Percentiles rank a stretch among this genome's conserved stretches.
Conservation (phyloP, 768 basidiomycete genomes). For the Cystobasidium ongulense region DNA sequence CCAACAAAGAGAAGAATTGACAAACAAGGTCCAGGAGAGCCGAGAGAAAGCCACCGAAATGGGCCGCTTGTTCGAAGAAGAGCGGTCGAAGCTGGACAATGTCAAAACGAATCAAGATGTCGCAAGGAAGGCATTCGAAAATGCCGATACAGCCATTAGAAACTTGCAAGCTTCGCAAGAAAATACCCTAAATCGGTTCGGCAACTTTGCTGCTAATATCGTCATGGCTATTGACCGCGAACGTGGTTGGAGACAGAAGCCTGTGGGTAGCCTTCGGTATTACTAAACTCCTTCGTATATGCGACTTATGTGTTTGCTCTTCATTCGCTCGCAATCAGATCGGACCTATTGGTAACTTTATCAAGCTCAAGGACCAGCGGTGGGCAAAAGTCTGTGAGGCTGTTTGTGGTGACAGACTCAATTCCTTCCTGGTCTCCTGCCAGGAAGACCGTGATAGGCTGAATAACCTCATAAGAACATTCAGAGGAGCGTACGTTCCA, state of each 20-base stretch:
- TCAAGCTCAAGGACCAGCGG: slow-evolving; percentile 27
- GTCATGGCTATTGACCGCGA: slow-evolving; percentile 42
- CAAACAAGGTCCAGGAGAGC: slow-evolving; percentile 44
- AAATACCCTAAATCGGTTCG: slow-evolving; percentile 42
- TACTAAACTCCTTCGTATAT: no score
- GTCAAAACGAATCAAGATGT: neutral
- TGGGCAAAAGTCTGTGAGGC: slow-evolving; percentile 16
- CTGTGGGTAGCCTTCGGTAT: slow-evolving; percentile 41
- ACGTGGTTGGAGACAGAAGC: slow-evolving; percentile 41
- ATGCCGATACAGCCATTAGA: neutral
- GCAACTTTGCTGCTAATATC: slow-evolving; percentile 39
- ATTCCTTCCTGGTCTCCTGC: slow-evolving; percentile 10
- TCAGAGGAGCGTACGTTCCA: slow-evolving; percentile 15
- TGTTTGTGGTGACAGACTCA: slow-evolving; percentile 25
- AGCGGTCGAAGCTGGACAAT: slow-evolving; percentile 36
- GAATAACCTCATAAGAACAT: neutral
- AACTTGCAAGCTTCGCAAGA: slow-evolving; percentile 15
- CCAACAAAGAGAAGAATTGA: slow-evolving; percentile 53
- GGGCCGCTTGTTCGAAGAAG: slow-evolving; percentile 52
- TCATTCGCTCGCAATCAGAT: no score
- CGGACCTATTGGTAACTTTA: slow-evolving; percentile 30
- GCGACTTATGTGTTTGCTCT: no score
- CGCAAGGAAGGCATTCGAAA: neutral
- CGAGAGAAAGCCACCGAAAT: slow-evolving; percentile 48
- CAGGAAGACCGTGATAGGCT: neutral